These are phyloP conservation scores for Mycosphaerella sp. DNA, from an alignment of 2,329 filamentous ascomycete species.

Conservation along the genomic window DNA sequence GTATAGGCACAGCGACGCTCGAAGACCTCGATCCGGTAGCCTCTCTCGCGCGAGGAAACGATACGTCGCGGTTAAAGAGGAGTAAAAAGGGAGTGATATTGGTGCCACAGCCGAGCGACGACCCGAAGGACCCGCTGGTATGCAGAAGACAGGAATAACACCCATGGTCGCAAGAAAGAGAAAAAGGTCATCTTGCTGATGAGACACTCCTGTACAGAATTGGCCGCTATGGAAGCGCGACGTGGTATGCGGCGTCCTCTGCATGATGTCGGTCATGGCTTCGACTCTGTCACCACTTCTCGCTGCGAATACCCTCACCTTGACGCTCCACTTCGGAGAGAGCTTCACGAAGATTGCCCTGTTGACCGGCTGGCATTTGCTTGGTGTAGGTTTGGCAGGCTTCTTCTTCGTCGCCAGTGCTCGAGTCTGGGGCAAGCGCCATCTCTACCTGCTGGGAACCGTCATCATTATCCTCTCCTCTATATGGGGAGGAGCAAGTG, in stretches of 20 bases:
- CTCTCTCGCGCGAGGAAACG: slow-evolving; percentile 16
- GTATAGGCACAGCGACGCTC: slow-evolving; percentile 40
- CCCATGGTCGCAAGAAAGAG: slow-evolving; percentile 2
- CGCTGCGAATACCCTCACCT: slow-evolving; percentile 76
- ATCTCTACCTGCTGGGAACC: slow-evolving; percentile 74
- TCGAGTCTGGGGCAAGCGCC: slow-evolving; percentile 86
- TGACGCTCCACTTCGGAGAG: slow-evolving; percentile 57
- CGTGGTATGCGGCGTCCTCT: slow-evolving; percentile 70
- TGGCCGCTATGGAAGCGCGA: slow-evolving; percentile 88
- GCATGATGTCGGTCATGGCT: slow-evolving; percentile 72
- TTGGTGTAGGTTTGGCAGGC: slow-evolving; percentile 73
- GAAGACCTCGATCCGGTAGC: slow-evolving; percentile 31
- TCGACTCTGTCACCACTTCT: slow-evolving; percentile 79
- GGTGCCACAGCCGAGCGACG: slow-evolving; percentile 83
- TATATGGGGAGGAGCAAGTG: slow-evolving; percentile 68
- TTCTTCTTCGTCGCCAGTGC: slow-evolving; percentile 82
- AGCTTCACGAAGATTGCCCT: slow-evolving; percentile 71
- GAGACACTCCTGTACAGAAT: slow-evolving; percentile 44
- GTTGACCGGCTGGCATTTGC: slow-evolving; percentile 79
- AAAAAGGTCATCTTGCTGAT: neutral
- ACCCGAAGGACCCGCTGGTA: slow-evolving; percentile 81
- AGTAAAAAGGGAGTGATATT: slow-evolving; percentile 50
- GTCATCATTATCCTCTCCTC: slow-evolving; percentile 66
- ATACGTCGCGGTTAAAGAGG: slow-evolving; percentile 23
- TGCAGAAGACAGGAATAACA: slow-evolving; percentile 21